Base-by-base conservation (phyloP, 2,329 filamentous ascomycete species). In the Thermothelomyces thermophilus region DNA sequence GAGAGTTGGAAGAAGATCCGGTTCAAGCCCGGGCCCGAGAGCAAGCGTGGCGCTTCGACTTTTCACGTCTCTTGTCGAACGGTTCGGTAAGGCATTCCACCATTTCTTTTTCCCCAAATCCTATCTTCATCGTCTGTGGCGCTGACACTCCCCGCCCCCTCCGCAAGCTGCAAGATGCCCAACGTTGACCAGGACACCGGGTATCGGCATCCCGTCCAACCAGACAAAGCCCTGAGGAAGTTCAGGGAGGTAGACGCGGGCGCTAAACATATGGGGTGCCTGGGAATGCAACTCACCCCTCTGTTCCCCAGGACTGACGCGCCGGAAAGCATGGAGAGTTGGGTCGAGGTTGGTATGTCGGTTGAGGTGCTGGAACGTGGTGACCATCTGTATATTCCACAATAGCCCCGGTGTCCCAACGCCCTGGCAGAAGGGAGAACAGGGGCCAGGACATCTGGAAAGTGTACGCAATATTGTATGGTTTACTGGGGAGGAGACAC, bases 151-250 rank as follows among this genome's bases (percentile, higher is more conserved):
- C n/a, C n/a, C n/a, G n/a, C n/a, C n/a, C n/a, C n/a, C n/a, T n/a
- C n/a, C n/a, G n/a, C n/a, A n/a, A 76, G 74, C 48, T 88, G 85
- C 68, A 85, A 82, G 58, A 64, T 89, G 58, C 84, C 84, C 17
- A 88, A 88, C 57, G 81, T 87, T 1, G 74, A 87, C 62, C 83
- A 76, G 0, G 69, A 70, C 16, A 81, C 71, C 5, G 85, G 77
- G n/a, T 61, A 73, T 34, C 73, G 73, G 19, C 78, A 84, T 60
- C 61, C 63, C 19, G 63, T 66, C 26, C 75, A 84, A 65, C 80
- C 83, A 0, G 77, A 82, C 59, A 70, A 67, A 46, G 78, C 82
- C 0, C 67, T 86, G 52, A 70, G 79, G 30, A 73, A 73, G 53
- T 74, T 76, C 56, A 73, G 83, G 11, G 70, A 77, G 9, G 77